Base-by-base conservation (phyloP, 2,329 filamentous ascomycete genomes). In the Phaeomoniella chlamydospora region DNA sequence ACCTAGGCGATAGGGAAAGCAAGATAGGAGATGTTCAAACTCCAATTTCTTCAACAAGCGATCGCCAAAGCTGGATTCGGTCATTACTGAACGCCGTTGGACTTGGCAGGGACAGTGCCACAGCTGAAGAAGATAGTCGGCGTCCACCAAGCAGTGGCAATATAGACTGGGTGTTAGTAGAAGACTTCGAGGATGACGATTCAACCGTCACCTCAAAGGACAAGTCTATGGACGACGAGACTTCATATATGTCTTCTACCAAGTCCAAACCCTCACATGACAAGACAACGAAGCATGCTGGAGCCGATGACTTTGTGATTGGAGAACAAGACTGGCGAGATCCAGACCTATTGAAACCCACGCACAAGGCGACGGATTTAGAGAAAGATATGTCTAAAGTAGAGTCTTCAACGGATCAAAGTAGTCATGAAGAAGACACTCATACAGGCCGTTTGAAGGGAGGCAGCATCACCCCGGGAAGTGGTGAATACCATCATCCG, bases 241-340 rank as follows among this genome's bases (percentile, higher is more conserved):
- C 16, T 9, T 10, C 32, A 44, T 51, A 12, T 49, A 46, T 26
- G 26, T 19, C 17, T 33, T 42, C 46, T n/a, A 45, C 47, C 14
- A 46, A 46, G 29, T 39, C 46, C 9, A 58, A 59, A 19, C 36
- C 17, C 16, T 34, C 40, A 4, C 37, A 36, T 31, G 26, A 17
- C 4, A 42, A 29, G 17, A 39, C 37, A 14, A 17, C 22, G 22
- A 43, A 39, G 13, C 13, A 31, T 15, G 19, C 34, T 5, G 15
- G 15, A 31, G 52, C 62, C 33, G 78, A 85, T 52, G 72, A 69
- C 38, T 88, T 87, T 51, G 69, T 81, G 31, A 87, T 88, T 47
- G 83, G 82, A n/a, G 75, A 86, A 10, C 80, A 90, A 45, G 83
- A 90, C 51, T 88, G 83, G 83, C 72, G 82, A 45, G 83, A 90